Evolutionary conservation across 73 alveolate genomes (phyloP).

Genomic region (Paraurostyla sp.): DNA sequence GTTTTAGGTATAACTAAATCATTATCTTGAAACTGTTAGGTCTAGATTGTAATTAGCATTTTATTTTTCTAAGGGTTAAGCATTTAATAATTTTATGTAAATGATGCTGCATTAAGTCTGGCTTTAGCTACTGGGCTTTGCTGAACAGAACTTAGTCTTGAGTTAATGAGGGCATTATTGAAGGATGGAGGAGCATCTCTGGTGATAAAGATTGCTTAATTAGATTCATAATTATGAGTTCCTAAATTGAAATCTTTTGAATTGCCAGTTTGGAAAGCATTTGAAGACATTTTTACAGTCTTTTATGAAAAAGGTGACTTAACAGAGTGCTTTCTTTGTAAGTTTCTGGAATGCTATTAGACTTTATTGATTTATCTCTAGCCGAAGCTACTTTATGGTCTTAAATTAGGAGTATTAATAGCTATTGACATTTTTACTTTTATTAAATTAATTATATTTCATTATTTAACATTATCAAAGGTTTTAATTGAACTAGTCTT

Average conservation of each 20-base stretch:
- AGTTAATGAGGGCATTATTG: constrained; percentile 9
- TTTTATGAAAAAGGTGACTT: too few relatives aligned
- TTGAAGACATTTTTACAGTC: too few relatives aligned
- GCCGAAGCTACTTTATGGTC: constrained; percentile 1
- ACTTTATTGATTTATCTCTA: too few relatives aligned
- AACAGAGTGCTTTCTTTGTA: too few relatives aligned
- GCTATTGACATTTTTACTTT: background rate
- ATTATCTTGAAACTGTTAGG: background rate
- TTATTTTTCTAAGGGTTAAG: background rate
- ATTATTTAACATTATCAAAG: background rate
- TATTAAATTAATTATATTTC: background rate
- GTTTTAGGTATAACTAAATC: background rate
- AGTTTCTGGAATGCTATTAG: too few relatives aligned
- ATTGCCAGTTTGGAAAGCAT: too few relatives aligned
- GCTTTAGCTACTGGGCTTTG: background rate
- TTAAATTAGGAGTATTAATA: background rate
- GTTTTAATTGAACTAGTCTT: background rate
- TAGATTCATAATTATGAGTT: background rate
- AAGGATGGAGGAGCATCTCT: constrained; percentile 20
- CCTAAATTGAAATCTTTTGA: too few relatives aligned
- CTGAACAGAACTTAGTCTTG: constrained; percentile 5
- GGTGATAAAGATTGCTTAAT: background rate
- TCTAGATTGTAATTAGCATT: background rate
- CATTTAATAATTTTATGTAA: background rate
- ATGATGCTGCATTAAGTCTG: background rate